phyloP scores from a whole-genome alignment of 257 asterid genomes.

The Solanum medicagineum region DNA sequence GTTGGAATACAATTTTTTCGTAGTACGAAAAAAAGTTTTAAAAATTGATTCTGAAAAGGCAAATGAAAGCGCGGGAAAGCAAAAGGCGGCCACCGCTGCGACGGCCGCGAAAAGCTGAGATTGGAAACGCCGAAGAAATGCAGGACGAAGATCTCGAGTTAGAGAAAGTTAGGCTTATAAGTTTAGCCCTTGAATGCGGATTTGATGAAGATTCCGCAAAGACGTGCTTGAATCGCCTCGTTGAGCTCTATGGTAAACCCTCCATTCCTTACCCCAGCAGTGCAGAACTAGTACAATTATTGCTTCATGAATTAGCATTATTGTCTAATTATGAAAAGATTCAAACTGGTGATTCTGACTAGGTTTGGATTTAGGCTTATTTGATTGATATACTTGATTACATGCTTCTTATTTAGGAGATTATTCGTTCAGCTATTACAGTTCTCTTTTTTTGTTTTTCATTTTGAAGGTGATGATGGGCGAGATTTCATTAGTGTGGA shows the following conservation, averaged over 20 bases:
- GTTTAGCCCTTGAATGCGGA: conserved; percentile 79
- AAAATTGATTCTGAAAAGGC: not conserved
- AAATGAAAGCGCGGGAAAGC: conserved; percentile 58
- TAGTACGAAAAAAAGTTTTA: not conserved
- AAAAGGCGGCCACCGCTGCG: not conserved
- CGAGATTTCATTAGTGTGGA: conserved; percentile 75
- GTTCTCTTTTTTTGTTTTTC: not conserved
- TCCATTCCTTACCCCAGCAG: not conserved
- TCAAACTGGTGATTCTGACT: not conserved
- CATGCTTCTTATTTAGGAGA: not conserved
- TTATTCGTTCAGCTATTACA: not conserved
- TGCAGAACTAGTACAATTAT: not conserved
- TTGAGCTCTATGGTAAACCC: conserved; percentile 60
- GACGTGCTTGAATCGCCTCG: conserved; percentile 58
- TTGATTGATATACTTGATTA: not conserved
- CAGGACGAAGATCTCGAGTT: conserved; percentile 48
- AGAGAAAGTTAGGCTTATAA: conserved; percentile 60
- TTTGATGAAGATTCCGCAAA: conserved; percentile 61
- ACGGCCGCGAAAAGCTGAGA: not conserved
- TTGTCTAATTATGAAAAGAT: not conserved
- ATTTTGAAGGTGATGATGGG: conserved; percentile 74
- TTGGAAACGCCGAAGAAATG: conserved; percentile 19
- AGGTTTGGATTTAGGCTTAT: not conserved
- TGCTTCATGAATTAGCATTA: not conserved
- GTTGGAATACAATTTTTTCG: not conserved